Conservation (phyloP, 2,329 filamentous ascomycete genomes). For the Exophiala bonariae region DNA sequence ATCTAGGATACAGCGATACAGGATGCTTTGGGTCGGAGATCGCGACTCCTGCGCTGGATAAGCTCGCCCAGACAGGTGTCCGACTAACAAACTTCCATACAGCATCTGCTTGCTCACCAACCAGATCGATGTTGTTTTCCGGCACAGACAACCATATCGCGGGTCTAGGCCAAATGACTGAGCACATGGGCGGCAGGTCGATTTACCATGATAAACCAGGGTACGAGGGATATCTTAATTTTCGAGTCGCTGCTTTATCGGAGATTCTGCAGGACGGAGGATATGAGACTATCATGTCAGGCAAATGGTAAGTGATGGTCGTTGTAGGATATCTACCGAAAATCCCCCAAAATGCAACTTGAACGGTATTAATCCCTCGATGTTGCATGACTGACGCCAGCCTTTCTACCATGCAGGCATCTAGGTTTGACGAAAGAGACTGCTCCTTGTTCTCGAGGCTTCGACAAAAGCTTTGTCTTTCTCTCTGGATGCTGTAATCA, state of each 20-base stretch:
- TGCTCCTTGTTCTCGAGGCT: constrained; percentile 31
- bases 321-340: no score
- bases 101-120: constrained; percentile 33
- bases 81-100: constrained; percentile 31
- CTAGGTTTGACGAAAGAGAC: constrained; percentile 31
- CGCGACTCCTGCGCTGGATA: constrained; percentile 27
- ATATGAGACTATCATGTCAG: constrained; percentile 35
- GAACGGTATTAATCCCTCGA: no score
- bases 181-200: constrained; percentile 25
- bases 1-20: constrained; percentile 32
- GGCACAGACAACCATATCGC: constrained; percentile 33
- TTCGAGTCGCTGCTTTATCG: constrained; percentile 33
- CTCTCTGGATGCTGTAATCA: constrained; percentile 37
- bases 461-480: constrained; percentile 30
- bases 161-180: constrained; percentile 32
- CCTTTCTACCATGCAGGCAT: no score
- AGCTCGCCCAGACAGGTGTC: constrained; percentile 18
- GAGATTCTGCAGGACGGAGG: constrained; percentile 35
- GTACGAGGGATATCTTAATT: constrained; percentile 39
- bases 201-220: constrained; percentile 29
- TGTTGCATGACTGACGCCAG: no score
- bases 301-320: constrained; percentile 32
- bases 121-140: constrained; percentile 34
- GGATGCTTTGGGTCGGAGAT: constrained; percentile 33
- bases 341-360: no score